Base-by-base conservation (phyloP, 495 filamentous ascomycete genomes). In the Arthonia radiata region DNA sequence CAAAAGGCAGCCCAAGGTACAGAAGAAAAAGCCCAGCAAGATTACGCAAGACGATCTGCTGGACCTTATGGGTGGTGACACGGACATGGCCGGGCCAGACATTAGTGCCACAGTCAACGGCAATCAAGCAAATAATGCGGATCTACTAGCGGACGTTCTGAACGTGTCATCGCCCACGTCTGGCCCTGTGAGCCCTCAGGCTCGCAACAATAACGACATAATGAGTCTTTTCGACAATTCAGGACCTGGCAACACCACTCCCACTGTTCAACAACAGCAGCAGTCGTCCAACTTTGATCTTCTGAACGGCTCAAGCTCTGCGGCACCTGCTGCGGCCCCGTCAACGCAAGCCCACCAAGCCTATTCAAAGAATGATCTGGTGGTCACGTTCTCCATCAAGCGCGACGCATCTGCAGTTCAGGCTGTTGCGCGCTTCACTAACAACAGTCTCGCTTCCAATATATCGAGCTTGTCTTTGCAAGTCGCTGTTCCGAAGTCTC, bases 401-500 rank as follows among this genome's bases (percentile, higher is more conserved):
- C 62, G 83, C 10, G 77, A 68, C 28, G 63, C 71, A 3, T 65
- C 66, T 37, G 56, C 55, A 4, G 56, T 77, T 10, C 79, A 90
- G 40, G 68, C 90, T 5, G 51, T 72, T 15, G 77, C 79, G 11
- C 66, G 74, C 4, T 93, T 97, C 61, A 56, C 58, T 9, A 94
- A 93, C 43, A 57, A 49, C 1, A 71, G 67, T 9, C 62, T 60
- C 28, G 64, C 68, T 27, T 54, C 54, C 15, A 40, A 48, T n/a
- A 57, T 94, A 25, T 57, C 64, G 10, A 60, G 52, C 18, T 74
- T 93, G 11, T 70, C 68, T 4, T 42, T 97, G 28, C 89, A 94
- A 47, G 89, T 82, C 25, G 86, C 86, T 3, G 86, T 94, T 33
- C 89, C 86, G 4, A 93, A 92, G 53, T 79, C 70, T 18, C 89